Evolutionary conservation across 2,329 filamentous ascomycete genomes (phyloP).

Genomic region (Rutstroemia sp.): DNA sequence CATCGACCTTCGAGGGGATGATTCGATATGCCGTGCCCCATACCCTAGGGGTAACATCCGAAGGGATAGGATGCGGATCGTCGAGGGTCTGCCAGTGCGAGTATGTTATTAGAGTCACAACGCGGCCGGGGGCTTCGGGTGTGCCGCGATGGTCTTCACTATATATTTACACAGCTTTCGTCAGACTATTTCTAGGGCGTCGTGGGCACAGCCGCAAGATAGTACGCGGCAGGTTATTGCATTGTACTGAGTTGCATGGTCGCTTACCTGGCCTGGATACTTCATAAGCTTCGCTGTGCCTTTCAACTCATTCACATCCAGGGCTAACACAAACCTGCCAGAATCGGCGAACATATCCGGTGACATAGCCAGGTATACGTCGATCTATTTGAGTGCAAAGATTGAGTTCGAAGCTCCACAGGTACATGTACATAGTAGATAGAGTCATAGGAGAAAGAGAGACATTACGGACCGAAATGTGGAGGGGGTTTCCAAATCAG

Average conservation of each 20-base stretch:
- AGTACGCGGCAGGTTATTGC: rapidly evolving
- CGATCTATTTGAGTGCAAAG: conserved; percentile 49
- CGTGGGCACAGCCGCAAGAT: neutral
- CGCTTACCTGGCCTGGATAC: conserved; percentile 29
- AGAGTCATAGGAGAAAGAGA: neutral
- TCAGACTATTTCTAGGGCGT: conserved; percentile 3
- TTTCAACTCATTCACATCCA: neutral
- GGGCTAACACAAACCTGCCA: conserved; percentile 73
- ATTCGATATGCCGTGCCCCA: conserved; percentile 96
- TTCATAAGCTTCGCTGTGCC: conserved; percentile 10
- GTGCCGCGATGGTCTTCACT: conserved; percentile 96
- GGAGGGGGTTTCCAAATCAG: conserved; percentile 98
- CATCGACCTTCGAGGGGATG: conserved; percentile 58
- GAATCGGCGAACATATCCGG: conserved; percentile 88
- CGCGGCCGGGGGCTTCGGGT: conserved; percentile 76
- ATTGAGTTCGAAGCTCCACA: neutral
- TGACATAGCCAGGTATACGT: conserved; percentile 81
- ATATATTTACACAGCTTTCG: conserved; percentile 9
- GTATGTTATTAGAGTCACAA: conserved; percentile 85
- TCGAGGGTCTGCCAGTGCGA: conserved; percentile 71
- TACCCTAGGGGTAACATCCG: conserved; percentile 53
- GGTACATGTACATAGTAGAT: neutral
- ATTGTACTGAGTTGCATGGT: no score
- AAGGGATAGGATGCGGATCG: conserved; percentile 45
- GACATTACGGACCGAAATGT: conserved; percentile 66